Base-by-base conservation (phyloP, 2,329 filamentous ascomycete genomes). In the Ascochyta fabae region DNA sequence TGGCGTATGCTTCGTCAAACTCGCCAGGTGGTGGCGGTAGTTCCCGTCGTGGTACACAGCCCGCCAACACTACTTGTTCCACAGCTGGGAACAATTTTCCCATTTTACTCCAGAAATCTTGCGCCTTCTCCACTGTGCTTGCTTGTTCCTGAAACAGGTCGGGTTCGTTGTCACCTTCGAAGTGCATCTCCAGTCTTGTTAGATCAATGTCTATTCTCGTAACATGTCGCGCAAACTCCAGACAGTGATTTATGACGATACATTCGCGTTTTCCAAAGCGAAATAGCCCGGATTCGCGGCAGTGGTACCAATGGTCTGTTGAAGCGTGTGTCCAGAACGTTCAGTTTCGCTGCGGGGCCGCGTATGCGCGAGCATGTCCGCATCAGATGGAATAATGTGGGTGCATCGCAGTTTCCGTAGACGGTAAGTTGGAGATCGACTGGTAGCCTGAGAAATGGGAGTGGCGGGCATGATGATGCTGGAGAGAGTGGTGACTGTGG, bases 341-440 rank as follows among this genome's bases (percentile, higher is more conserved):
- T 16, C 16, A 54, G 22, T 24, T 58, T 58, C 19, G 42, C 12
- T 46, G 48, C 24, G 19, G 39, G 16, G 8, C 34, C 10, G 10
- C 54, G 54, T 33, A 48, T 45, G 7, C 19, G 44, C 34, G 44
- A 45, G 34, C 54, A 57, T 24, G 54, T 57, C 9, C 31, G 48
- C 48, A 53, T 53, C 0, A 57, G 34, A 5, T 49, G 44, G 6
- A 52, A 57, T 8, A 57, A 29, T 4, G 48, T 57, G 12, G 48
- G 41, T 19, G 16, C 19, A 29, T 57, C 48, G 45, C 63, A 64
- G 26, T 49, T 53, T 22, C 49, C 47, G 56, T 64, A 68, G 35
- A 70, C 63, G 12, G 62, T 53, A 54, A 66, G 59, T 42, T 68
- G 65, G 26, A 69, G 52, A 41, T 70, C 67, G 45, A 61, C 43